These are phyloP conservation scores for Verticillium longisporum DNA, from an alignment of 2,329 filamentous ascomycete genomes.

Conservation along the genomic window DNA sequence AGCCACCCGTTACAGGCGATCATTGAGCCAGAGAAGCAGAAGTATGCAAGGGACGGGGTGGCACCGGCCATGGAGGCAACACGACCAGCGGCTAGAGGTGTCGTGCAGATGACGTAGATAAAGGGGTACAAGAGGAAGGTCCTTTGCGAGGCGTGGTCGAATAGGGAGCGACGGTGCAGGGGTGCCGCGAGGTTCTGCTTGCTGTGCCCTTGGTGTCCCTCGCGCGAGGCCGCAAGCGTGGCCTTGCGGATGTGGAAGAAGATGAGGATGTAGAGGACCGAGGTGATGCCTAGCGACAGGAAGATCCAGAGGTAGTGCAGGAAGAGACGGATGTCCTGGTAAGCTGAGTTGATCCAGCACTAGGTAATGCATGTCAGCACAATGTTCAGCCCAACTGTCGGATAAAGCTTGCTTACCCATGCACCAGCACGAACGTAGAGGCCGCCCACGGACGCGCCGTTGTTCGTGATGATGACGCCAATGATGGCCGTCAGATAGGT, in stretches of 20 bases:
- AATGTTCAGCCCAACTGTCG: background rate
- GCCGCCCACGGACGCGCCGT: constrained; percentile 32
- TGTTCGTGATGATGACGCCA: constrained; percentile 35
- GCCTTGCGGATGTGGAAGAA: constrained; percentile 28
- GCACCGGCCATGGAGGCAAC: constrained; percentile 55
- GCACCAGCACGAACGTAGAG: constrained; percentile 59
- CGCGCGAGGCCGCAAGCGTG: constrained; percentile 14
- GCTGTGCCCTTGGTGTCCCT: constrained; percentile 8
- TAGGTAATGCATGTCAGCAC: constrained; percentile 15
- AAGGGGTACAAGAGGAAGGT: constrained; percentile 61
- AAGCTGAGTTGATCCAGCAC: constrained; percentile 58
- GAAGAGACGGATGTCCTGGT: constrained; percentile 47
- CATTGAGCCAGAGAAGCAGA: constrained; percentile 52
- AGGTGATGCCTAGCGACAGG: constrained; percentile 28
- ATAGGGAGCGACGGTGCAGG: background rate
- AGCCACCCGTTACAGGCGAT: constrained; percentile 50
- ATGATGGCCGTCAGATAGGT: constrained; percentile 50
- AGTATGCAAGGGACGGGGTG: constrained; percentile 44
- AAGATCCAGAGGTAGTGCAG: constrained; percentile 63
- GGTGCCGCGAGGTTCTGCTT: background rate
- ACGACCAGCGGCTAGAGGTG: constrained; percentile 57
- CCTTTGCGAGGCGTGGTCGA: constrained; percentile 29
- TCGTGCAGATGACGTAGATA: constrained; percentile 63
- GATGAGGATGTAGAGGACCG: constrained; percentile 31
- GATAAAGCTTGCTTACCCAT: constrained; percentile 38